Conservation (phyloP, 2,329 filamentous ascomycete species). For the Lecanosticta acicola region DNA sequence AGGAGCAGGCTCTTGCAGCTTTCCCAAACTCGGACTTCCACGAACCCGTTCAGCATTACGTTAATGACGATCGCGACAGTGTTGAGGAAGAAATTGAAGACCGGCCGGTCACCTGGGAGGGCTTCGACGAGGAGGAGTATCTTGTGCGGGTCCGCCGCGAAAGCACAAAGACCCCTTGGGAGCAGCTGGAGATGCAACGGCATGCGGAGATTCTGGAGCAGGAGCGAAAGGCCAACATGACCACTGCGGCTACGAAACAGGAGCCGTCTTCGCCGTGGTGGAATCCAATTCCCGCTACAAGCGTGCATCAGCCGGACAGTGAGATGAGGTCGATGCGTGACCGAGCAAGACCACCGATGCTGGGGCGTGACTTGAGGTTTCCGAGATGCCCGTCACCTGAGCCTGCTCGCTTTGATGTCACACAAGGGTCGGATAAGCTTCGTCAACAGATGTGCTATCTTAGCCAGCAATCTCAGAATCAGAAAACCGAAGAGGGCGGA, state of each 20-base stretch:
- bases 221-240: conserved; percentile 41
- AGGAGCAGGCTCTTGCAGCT: conserved; percentile 68
- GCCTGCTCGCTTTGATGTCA: conserved; percentile 74
- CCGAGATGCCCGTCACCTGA: conserved; percentile 78
- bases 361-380: conserved; percentile 74
- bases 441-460: conserved; percentile 46
- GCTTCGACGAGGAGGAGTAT: conserved; percentile 36
- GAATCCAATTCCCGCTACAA: conserved; percentile 31
- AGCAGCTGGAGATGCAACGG: conserved; percentile 73
- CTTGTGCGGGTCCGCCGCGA: conserved; percentile 43
- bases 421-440: conserved; percentile 54
- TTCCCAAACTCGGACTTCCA: conserved; percentile 67
- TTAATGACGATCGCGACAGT: conserved; percentile 47
- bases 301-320: conserved; percentile 32
- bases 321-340: conserved; percentile 53
- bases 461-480: conserved; percentile 43
- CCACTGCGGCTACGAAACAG: conserved; percentile 22
- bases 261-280: conserved; percentile 34
- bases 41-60: conserved; percentile 66
- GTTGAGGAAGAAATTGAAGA: conserved; percentile 31
- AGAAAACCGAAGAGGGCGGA: conserved; percentile 49
- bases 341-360: conserved; percentile 71
- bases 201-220: conserved; percentile 62
- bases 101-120: conserved; percentile 35
- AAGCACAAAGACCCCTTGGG: conserved; percentile 63